Conservation (phyloP, 768 basidiomycete species). For the Suillus lakei region DNA sequence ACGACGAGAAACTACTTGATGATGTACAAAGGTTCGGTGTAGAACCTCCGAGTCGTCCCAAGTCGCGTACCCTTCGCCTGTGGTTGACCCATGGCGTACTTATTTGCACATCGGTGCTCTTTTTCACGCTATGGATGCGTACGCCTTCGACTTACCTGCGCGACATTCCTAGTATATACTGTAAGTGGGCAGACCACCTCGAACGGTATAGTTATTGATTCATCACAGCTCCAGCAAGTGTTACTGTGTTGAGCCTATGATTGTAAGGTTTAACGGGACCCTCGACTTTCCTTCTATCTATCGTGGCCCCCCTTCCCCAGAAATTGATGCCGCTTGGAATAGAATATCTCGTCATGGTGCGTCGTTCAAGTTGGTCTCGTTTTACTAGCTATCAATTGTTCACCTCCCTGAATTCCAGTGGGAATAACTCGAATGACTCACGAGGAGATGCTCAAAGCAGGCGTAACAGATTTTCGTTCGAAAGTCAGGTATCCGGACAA, state of each 20-base stretch:
- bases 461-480: slow-evolving; percentile 5
- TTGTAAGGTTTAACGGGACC: slow-evolving; percentile 12
- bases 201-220: not conserved
- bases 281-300: slow-evolving; percentile 13
- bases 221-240: slow-evolving; percentile 14
- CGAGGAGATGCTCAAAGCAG: slow-evolving; percentile 13
- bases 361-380: not conserved
- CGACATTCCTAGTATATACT: slow-evolving; percentile 1
- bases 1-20: not conserved
- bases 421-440: slow-evolving; percentile 1
- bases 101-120: not conserved
- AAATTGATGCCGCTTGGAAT: slow-evolving; percentile 17
- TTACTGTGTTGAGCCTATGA: slow-evolving; percentile 14
- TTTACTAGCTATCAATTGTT: not conserved
- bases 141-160: not conserved
- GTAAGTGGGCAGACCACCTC: not conserved
- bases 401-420: slow-evolving; percentile 9
- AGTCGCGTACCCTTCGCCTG: not conserved
- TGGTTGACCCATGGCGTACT: slow-evolving; percentile 13
- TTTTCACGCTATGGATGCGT: slow-evolving; percentile 15
- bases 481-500: slow-evolving; percentile 14
- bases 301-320: slow-evolving; percentile 14
- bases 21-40: not conserved
- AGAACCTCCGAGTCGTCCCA: not conserved
- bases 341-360: slow-evolving; percentile 10